Conservation (phyloP, 495 filamentous ascomycete species). For the Podospora pseudocomata region DNA sequence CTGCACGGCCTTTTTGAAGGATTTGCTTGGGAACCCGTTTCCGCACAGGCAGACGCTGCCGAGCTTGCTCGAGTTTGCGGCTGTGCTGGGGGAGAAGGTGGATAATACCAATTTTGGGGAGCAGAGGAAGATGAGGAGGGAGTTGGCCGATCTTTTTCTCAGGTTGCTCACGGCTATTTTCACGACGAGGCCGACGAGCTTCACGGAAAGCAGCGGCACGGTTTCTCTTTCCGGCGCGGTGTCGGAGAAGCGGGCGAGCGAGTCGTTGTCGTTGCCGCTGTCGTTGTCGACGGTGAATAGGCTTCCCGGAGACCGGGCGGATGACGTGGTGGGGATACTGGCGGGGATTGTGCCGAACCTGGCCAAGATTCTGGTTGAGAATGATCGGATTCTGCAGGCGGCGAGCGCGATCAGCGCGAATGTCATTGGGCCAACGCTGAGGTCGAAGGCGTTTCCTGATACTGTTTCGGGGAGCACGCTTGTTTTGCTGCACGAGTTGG, state of each 20-base stretch:
- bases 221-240: conserved; percentile 20
- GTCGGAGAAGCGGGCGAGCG: conserved; percentile 28
- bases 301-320: conserved; percentile 47
- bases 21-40: conserved; percentile 89
- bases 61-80: conserved; percentile 80
- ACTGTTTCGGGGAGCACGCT: conserved; percentile 71
- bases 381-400: conserved; percentile 74
- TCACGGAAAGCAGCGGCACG: conserved; percentile 33
- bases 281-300: conserved; percentile 27
- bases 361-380: conserved; percentile 78
- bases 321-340: conserved; percentile 79
- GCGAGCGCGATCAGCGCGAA: conserved; percentile 77
- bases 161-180: conserved; percentile 86
- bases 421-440: conserved; percentile 77
- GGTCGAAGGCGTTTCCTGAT: conserved; percentile 81
- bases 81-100: conserved; percentile 85
- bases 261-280: conserved; percentile 19
- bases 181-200: conserved; percentile 75
- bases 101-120: conserved; percentile 98
- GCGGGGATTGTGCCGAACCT: conserved; percentile 75
- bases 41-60: conserved; percentile 90
- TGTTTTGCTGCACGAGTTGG: conserved; percentile 70
- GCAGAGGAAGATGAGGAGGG: conserved; percentile 87
- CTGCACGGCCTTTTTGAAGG: conserved; percentile 84
- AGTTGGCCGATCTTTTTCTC: conserved; percentile 84